These are phyloP conservation scores for Pilobolus umbonatus DNA, from an alignment of 192 early-diverging fungal species.

Conservation along the genomic window DNA sequence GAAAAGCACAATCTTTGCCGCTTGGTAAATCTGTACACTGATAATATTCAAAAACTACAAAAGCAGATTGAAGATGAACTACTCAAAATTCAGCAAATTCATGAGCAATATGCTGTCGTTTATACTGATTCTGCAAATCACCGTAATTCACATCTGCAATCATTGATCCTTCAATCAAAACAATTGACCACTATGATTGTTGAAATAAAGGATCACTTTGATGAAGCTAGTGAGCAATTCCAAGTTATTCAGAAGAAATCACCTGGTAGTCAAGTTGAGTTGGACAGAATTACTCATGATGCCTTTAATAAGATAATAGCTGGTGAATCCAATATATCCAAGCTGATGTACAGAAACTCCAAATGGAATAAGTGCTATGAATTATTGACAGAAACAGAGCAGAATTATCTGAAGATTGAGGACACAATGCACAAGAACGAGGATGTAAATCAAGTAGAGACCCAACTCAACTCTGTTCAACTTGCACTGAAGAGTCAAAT, in stretches of 20 bases:
- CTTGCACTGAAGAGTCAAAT: background rate
- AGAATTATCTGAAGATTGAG: too few relatives aligned
- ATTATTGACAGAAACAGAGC: background rate
- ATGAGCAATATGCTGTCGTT: slow-evolving; percentile 3
- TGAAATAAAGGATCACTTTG: background rate
- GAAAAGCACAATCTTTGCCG: background rate
- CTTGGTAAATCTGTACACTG: background rate
- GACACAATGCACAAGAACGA: too few relatives aligned
- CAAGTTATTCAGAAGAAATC: too few relatives aligned
- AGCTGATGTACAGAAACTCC: background rate
- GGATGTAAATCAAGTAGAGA: background rate
- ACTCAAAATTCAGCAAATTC: background rate
- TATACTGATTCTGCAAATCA: background rate
- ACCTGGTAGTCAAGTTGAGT: too few relatives aligned
- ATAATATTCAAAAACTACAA: background rate
- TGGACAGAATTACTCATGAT: too few relatives aligned
- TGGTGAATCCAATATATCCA: background rate
- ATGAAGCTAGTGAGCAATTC: background rate
- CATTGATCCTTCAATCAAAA: background rate
- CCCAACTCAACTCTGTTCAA: background rate
- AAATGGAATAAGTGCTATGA: background rate
- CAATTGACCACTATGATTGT: background rate
- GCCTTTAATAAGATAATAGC: background rate
- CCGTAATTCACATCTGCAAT: background rate
- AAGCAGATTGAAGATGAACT: background rate